A percentile compares a stretch with the other conserved stretches of the same genome.
phyloP scores from a whole-genome alignment of 129 eudicot genomes.

The Dittrichia graveolens region DNA sequence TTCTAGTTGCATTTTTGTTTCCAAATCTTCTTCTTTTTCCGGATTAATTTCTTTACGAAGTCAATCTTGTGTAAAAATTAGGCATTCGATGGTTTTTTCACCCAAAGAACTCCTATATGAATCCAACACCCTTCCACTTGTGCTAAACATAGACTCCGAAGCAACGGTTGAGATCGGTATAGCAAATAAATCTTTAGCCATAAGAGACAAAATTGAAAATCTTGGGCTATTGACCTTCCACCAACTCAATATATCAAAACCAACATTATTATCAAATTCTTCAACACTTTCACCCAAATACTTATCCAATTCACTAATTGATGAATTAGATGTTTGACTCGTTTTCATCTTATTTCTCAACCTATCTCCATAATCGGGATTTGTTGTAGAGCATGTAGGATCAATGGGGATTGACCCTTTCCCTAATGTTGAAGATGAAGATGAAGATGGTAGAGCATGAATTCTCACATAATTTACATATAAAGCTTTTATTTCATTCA shows the following conservation, averaged over 20 bases:
- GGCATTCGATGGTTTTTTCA: neutral
- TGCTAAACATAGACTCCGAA: too few species aligned
- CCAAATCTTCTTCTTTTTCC: constrained; percentile 1
- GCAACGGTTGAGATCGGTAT: too few species aligned
- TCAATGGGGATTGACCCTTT: neutral
- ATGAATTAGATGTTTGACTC: too few species aligned
- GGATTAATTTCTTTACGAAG: neutral
- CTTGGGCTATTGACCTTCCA: too few species aligned
- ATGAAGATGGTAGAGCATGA: neutral
- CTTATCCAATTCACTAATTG: too few species aligned
- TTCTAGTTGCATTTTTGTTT: neutral
- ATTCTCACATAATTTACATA: neutral
- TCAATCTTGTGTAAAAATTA: constrained; percentile 7
- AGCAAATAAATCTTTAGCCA: too few species aligned
- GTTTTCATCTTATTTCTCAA: too few species aligned
- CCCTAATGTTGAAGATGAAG: neutral
- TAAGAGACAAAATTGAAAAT: too few species aligned
- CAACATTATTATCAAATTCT: too few species aligned
- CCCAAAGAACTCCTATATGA: neutral
- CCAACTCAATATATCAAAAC: too few species aligned
- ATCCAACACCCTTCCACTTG: too few species aligned
- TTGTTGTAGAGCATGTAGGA: neutral
- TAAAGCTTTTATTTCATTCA: neutral
- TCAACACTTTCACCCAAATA: too few species aligned
- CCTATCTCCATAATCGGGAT: neutral